A percentile compares a stretch with the other conserved stretches of the same genome.
These are phyloP conservation scores for Suhomyces sp. DNA, from an alignment of 805 yeast species.

Conservation along the genomic window DNA sequence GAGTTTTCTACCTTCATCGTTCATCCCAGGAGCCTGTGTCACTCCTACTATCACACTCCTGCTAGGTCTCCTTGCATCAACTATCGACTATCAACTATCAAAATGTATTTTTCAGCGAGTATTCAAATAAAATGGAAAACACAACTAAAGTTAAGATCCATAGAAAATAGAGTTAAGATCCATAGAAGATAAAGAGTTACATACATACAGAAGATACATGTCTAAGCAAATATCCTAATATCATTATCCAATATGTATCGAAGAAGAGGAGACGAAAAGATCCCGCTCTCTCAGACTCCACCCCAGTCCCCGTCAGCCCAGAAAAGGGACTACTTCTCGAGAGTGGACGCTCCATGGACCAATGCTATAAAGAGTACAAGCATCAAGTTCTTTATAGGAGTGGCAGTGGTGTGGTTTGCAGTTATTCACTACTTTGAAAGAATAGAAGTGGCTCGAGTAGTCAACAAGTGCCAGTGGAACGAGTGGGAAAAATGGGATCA, in stretches of 20 bases:
- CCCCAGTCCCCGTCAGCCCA: neutral
- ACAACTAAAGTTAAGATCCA: too few species aligned
- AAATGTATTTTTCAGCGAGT: neutral
- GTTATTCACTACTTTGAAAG: conserved; percentile 33
- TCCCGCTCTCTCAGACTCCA: neutral
- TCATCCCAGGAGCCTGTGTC: neutral
- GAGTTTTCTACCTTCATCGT: conserved; percentile 17
- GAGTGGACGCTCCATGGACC: neutral
- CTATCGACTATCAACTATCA: too few species aligned
- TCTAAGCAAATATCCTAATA: too few species aligned
- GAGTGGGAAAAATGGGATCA: conserved; percentile 60
- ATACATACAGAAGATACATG: too few species aligned
- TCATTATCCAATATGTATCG: conserved; percentile 4
- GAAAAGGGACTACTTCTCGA: neutral
- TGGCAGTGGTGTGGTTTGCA: conserved; percentile 22
- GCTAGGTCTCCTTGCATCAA: too few species aligned
- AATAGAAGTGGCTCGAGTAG: conserved; percentile 20
- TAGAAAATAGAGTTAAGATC: too few species aligned
- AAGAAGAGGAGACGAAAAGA: conserved; percentile 13
- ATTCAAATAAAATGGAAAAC: too few species aligned
- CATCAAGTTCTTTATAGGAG: neutral
- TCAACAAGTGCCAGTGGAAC: conserved; percentile 49
- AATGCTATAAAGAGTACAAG: neutral
- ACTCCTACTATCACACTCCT: too few species aligned
- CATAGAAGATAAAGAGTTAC: too few species aligned